These are phyloP conservation scores for Saturnispora besseyi DNA, from an alignment of 805 yeast species.

Conservation along the genomic window DNA sequence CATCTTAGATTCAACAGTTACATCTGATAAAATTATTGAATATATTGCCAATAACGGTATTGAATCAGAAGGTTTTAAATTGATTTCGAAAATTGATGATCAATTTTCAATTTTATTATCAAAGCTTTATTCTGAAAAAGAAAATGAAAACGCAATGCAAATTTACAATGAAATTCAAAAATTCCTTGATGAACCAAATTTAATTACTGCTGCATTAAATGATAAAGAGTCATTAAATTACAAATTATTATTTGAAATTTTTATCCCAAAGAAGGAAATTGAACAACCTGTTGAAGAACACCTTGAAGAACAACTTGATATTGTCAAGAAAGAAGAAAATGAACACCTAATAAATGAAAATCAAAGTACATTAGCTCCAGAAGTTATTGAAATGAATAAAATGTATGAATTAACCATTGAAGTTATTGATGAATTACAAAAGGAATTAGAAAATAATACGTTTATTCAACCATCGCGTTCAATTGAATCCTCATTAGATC, in stretches of 20 bases:
- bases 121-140: conserved; percentile 9
- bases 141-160: conserved; percentile 14
- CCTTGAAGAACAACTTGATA: background rate
- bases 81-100: conserved; percentile 19
- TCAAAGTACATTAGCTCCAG: conserved; percentile 16
- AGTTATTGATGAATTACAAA: conserved; percentile 23
- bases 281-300: background rate
- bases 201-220: conserved; percentile 18
- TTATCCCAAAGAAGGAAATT: conserved; percentile 1
- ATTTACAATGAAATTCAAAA: conserved; percentile 16
- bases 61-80: conserved; percentile 20
- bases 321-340: conserved; percentile 6
- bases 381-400: conserved; percentile 20
- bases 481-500: conserved; percentile 13
- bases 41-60: conserved; percentile 17
- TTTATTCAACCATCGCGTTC: conserved; percentile 16
- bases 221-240: conserved; percentile 19
- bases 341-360: conserved; percentile 17
- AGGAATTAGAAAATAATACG: conserved; percentile 21
- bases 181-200: conserved; percentile 14
- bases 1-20: conserved; percentile 15
- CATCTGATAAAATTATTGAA: conserved; percentile 20
- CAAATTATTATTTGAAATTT: conserved; percentile 13
- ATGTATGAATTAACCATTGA: conserved; percentile 24
- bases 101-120: conserved; percentile 15